phyloP scores from a whole-genome alignment of 306 rosid species.

The Dryas drummondii region DNA sequence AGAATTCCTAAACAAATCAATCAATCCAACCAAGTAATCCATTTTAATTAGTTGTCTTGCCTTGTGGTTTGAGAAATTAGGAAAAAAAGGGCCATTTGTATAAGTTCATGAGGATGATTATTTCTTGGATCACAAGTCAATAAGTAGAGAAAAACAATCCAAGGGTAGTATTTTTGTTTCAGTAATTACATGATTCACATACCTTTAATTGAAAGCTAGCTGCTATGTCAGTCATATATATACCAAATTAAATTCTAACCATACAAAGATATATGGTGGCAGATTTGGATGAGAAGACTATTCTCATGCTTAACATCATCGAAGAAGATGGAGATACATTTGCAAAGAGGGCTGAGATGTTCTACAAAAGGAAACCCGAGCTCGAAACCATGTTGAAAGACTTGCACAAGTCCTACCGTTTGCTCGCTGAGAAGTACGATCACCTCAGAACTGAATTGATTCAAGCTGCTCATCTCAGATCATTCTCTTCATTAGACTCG shows the following conservation, averaged over 20 bases:
- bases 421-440: slow-evolving; percentile 26
- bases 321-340: slow-evolving; percentile 43
- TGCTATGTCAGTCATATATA: background rate
- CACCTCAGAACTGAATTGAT: slow-evolving; percentile 16
- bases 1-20: too few species aligned
- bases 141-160: too few species aligned
- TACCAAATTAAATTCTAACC: background rate
- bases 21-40: too few species aligned
- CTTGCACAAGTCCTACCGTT: slow-evolving; percentile 32
- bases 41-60: too few species aligned
- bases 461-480: slow-evolving; percentile 11
- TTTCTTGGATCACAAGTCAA: too few species aligned
- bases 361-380: slow-evolving; percentile 30
- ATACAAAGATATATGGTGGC: background rate
- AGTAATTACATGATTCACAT: too few species aligned
- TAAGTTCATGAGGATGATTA: too few species aligned
- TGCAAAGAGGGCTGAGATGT: slow-evolving; percentile 38
- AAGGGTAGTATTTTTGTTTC: too few species aligned
- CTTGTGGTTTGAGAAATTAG: too few species aligned
- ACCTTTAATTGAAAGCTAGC: too few species aligned
- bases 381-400: slow-evolving; percentile 31
- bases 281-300: slow-evolving; percentile 43
- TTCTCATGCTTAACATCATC: slow-evolving; percentile 31
- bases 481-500: slow-evolving; percentile 7
- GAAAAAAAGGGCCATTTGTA: too few species aligned